Percentiles rank a stretch among this genome's conserved stretches.
phyloP scores from a whole-genome alignment of 306 rosid species.

The Pachyrhizus erosus region DNA sequence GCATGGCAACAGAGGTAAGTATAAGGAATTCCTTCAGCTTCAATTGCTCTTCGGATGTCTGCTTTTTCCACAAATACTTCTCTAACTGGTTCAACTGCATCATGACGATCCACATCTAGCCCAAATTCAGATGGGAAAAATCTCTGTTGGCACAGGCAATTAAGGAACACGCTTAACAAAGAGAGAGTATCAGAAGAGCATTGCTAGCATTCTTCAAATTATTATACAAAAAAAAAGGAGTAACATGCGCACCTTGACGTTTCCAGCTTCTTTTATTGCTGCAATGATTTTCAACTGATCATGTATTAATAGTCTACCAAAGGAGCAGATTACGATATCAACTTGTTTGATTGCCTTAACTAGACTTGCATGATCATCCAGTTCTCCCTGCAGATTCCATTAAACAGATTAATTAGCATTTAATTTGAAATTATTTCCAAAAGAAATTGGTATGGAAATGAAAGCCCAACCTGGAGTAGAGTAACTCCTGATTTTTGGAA shows the following conservation, averaged over 20 bases:
- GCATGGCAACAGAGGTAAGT: conserved; percentile 49
- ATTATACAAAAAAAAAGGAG: neutral
- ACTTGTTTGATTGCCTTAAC: conserved; percentile 53
- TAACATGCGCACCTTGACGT: conserved; percentile 41
- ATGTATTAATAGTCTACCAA: conserved; percentile 28
- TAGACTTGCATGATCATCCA: conserved; percentile 42
- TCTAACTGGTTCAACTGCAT: conserved; percentile 41
- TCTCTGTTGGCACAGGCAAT: conserved; percentile 35
- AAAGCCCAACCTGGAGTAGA: conserved; percentile 32
- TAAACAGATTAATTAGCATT: neutral
- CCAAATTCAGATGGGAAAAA: conserved; percentile 61
- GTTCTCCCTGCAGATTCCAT: conserved; percentile 35
- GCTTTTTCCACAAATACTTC: conserved; percentile 39
- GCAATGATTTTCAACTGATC: conserved; percentile 50
- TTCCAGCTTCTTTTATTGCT: conserved; percentile 62
- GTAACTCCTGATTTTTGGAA: conserved; percentile 43
- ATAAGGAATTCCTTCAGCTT: conserved; percentile 54
- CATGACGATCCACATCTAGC: conserved; percentile 49
- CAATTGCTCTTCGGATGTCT: conserved; percentile 37
- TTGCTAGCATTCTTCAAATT: too few species aligned
- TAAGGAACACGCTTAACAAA: too few species aligned
- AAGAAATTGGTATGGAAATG: neutral
- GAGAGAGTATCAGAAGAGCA: too few species aligned
- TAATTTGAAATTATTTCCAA: neutral
- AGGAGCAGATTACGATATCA: conserved; percentile 51